Base-by-base conservation (phyloP, 768 basidiomycete genomes). In the Pholiota conissans region DNA sequence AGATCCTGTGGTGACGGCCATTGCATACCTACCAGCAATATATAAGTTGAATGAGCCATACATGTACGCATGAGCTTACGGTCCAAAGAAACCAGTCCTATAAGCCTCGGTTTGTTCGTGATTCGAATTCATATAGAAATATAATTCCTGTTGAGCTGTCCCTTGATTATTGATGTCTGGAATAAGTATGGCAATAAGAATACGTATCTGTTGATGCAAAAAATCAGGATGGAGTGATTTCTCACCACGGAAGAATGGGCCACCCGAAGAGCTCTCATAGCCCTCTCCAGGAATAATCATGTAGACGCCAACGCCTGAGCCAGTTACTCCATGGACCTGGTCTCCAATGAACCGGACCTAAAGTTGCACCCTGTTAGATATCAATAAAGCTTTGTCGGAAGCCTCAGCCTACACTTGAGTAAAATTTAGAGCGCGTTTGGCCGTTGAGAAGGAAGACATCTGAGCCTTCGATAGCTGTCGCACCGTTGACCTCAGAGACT, bases 271-370 rank as follows among this genome's bases (percentile, higher is more conserved):
- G 16, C 69, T 67, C 58, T 82, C 80, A 55, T 79, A 82, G 35
- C 75, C 69, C 8, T 74, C 72, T 35, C 76, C 69, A 24, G 79
- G 78, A 30, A 82, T 69, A 51, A 80, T 76, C 64, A 79, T 78
- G 55, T 61, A 79, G n/a, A 71, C 76, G 40, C 76, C 79, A 27
- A 79, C 75, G 14, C 74, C 76, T 49, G 71, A 73, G 14, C 78
- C 79, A 52, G 78, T 78, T 16, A 80, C 77, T 24, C 79, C 78
- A 56, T 81, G 79, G 11, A 81, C 76, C 63, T 78, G 77, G 62
- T 82, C 79, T n/a, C 74, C 63, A 51, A 81, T 82, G 69, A 81
- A 80, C 24, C 74, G 78, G 55, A 77, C 67, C 78, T 78, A 56
- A 46, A 7, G 18, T 20, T 22, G 37, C 47, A 4, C 22, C 16